These are phyloP conservation scores for Kodamaea derodonti DNA, from an alignment of 1,139 yeast genomes.

Conservation along the genomic window DNA sequence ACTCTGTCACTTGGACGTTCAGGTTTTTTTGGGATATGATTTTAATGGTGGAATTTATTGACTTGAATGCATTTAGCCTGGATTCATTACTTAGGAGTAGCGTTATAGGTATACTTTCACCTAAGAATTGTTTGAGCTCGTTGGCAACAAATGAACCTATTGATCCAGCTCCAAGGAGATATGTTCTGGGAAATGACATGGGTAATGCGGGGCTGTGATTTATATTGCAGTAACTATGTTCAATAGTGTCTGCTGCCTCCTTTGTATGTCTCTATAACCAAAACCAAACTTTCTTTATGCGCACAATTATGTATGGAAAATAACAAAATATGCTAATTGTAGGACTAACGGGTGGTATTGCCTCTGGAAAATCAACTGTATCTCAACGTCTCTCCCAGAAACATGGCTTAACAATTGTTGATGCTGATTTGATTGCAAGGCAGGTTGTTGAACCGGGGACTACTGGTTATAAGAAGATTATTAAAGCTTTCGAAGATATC, in stretches of 20 bases:
- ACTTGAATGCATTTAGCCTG: conserved; percentile 36
- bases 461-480: conserved; percentile 63
- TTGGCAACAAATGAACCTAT: conserved; percentile 39
- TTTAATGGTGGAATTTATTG: conserved; percentile 33
- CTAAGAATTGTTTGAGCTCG: conserved; percentile 32
- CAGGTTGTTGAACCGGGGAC: conserved; percentile 81
- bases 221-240: no score
- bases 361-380: conserved; percentile 92
- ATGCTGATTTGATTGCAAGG: conserved; percentile 87
- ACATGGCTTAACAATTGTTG: conserved; percentile 60
- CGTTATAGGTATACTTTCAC: conserved; percentile 25
- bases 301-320: no score
- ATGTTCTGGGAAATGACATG: conserved; percentile 21
- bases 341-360: conserved; percentile 96
- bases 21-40: conserved; percentile 19
- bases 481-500: conserved; percentile 55
- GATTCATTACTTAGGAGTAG: conserved; percentile 38
- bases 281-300: no score
- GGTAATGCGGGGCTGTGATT: no score
- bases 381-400: conserved; percentile 53
- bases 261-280: neutral
- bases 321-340: conserved; percentile 87
- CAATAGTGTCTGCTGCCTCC: no score
- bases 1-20: conserved; percentile 13
- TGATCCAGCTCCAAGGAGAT: conserved; percentile 44